Base-by-base conservation (phyloP, 2,329 filamentous ascomycete genomes). In the Furcasterigmium furcatum region DNA sequence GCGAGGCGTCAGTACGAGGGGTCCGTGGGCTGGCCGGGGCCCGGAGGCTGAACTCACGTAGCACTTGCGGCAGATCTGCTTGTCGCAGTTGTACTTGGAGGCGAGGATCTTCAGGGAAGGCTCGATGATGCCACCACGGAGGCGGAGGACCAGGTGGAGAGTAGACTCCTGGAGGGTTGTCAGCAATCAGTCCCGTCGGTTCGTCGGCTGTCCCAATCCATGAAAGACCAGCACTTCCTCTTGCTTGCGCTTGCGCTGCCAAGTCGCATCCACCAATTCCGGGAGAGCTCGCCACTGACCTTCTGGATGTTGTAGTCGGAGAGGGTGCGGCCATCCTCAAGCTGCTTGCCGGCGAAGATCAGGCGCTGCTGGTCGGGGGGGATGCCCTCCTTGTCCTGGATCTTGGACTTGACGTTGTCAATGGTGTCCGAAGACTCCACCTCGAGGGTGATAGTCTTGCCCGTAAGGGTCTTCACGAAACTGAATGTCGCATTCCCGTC, bases 21-120 rank as follows among this genome's bases (percentile, higher is more conserved):
- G 39, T 29, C 34, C 3, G n/a, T n/a, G n/a, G n/a, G n/a, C n/a
- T n/a, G n/a, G n/a, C n/a, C n/a, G n/a, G n/a, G n/a, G n/a, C n/a
- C n/a, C n/a, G n/a, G n/a, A n/a, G n/a, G n/a, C n/a, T n/a, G n/a
- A 47, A 85, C 87, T 64, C 85, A 94, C 90, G 78, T 97, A 97
- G 88, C 94, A 99, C 88, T 99, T 97, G 83, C 94, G 92, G 90
- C 94, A 97, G 78, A 97, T 96, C 87, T 92, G 92, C 87, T 96
- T 96, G 62, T 97, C 94, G 88, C 92, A 97, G 87, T 99, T 97
- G 85, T 95, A 97, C 84, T 96, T 96, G 81, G 87, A 91, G 70
- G 92, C 92, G 57, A 97, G 86, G 61, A 90, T 92, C 87, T 97
- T 97, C 66, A 97, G 86, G 66, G 91, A 96, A 65, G 94, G 94